Conservation (phyloP, 306 rosid genomes). For the Fragaria nilgerrensis region DNA sequence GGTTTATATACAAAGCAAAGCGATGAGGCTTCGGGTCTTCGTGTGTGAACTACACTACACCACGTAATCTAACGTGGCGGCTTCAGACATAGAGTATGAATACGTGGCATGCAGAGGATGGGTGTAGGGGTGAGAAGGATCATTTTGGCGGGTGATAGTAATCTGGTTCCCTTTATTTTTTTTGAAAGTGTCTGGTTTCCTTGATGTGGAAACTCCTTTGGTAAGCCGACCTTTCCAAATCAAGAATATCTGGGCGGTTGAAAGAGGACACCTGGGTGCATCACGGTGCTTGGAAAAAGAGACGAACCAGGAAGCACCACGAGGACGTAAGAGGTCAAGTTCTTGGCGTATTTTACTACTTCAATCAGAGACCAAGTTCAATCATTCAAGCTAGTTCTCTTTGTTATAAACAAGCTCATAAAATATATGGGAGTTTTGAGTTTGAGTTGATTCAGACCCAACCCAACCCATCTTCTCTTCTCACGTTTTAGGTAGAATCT, state of each 20-base stretch:
- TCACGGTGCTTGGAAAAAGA: neutral
- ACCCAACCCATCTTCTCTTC: neutral
- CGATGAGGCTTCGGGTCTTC: neutral
- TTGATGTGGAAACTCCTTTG: neutral
- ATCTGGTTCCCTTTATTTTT: neutral
- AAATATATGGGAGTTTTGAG: neutral
- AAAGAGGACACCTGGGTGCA: neutral
- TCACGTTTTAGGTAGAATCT: neutral
- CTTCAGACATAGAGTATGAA: neutral
- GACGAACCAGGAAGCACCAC: neutral
- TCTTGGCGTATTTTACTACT: neutral
- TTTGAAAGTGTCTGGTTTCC: neutral
- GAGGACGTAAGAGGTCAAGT: neutral
- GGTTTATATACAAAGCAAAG: neutral
- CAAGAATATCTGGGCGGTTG: neutral
- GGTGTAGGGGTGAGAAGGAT: neutral
- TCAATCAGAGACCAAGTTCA: neutral
- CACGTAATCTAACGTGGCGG: constrained; percentile 21
- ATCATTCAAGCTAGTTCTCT: neutral
- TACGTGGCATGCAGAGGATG: neutral
- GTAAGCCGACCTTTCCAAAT: neutral
- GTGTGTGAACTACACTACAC: neutral
- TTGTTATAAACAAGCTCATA: neutral
- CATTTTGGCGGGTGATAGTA: neutral
- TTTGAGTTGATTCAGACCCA: neutral